Percentiles rank a stretch among this genome's conserved stretches.
Evolutionary conservation across 1,139 yeast species (phyloP).

Genomic region (Candida labiduridarum): DNA sequence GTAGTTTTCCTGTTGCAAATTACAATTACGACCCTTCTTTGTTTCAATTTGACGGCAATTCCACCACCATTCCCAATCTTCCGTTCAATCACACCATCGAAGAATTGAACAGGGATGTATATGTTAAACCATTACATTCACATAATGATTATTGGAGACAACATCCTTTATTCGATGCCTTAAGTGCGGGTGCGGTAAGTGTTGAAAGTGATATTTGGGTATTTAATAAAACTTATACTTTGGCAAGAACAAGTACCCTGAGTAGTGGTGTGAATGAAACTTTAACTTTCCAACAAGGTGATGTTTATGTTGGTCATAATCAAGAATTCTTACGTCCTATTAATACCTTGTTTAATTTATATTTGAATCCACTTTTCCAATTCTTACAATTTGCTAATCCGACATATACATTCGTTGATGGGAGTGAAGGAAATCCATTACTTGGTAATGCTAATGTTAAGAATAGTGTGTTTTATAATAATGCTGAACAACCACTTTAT

Average conservation of each 20-base stretch:
- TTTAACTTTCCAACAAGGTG: conserved; percentile 29
- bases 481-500: conserved; percentile 41
- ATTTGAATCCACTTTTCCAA: conserved; percentile 53
- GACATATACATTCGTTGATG: conserved; percentile 16
- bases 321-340: conserved; percentile 44
- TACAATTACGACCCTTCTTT: conserved; percentile 1
- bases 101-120: conserved; percentile 50
- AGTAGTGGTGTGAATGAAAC: conserved; percentile 22
- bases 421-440: conserved; percentile 15
- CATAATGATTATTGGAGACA: conserved; percentile 79
- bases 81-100: conserved; percentile 26
- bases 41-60: conserved; percentile 13
- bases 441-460: conserved; percentile 19
- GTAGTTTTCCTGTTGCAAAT: conserved; percentile 3
- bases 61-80: conserved; percentile 13
- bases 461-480: conserved; percentile 39
- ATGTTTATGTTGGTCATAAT: conserved; percentile 71
- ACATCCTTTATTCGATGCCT: conserved; percentile 63
- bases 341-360: conserved; percentile 52
- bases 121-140: conserved; percentile 59
- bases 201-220: conserved; percentile 77
- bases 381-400: conserved; percentile 53
- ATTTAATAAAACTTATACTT: conserved; percentile 31
- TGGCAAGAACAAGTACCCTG: conserved; percentile 26
- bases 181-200: conserved; percentile 58